Evolutionary conservation across 306 rosid genomes (phyloP), one percentile per base, ranked within the genome.

Genomic region (Vigna hirtella): DNA sequence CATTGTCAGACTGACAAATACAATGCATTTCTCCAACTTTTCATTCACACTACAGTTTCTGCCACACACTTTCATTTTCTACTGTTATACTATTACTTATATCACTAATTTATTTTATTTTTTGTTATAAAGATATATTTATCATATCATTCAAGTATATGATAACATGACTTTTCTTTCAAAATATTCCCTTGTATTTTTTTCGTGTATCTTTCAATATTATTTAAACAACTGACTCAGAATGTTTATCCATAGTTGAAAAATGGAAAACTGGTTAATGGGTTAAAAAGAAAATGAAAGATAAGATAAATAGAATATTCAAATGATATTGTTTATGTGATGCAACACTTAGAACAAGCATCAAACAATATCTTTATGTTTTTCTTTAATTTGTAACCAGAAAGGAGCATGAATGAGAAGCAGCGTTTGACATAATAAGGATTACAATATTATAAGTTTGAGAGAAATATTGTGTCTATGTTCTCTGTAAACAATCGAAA

Each of bases 1-100:
- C 78, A 50, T 53, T 30, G 50, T 80, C 62, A 47, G 43, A 66
- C 22, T 61, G 43, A 9, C 63, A 72, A 47, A 47, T 72, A 16
- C 84, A 55, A 73, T 45, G 84, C 32, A 43, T 66, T 16, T 52
- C 34, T 43, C 70, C 28, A 55, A 28, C 75, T 45, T 73, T 64
- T 30, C 15, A 2, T 63, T 64, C 57, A 65, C 17, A 24, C 17
- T 12, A 24, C 66, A 26, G 69, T 14, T 22, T 47, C 22, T 26
- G 16, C 62, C 7, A 15, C 11, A 10, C 10, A 26, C 32, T 42
- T 77, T 53, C 7, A 20, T 32, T 66, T 42, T 9, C 9, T 28
- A 15, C 0, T 4, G 7, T 57, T 55, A 1, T 57, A 57, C 7
- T 58, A 14, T 59, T 11, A 4, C 28, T 12, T 58, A 1, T 34